Conservation (phyloP, 2,329 filamentous ascomycete species). For the Fusarium sp. region DNA sequence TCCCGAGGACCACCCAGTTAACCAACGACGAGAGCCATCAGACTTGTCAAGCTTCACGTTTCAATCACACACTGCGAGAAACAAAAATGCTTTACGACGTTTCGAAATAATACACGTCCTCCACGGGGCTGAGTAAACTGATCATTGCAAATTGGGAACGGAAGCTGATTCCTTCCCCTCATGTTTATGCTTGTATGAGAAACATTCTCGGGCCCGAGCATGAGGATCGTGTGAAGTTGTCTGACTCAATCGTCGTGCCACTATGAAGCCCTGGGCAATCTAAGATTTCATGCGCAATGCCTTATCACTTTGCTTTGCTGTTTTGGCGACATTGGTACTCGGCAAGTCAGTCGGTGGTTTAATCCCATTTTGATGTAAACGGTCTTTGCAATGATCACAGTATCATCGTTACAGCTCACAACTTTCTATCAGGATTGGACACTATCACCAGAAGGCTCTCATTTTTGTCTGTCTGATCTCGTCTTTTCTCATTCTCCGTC, state of each 20-base stretch:
- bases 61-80: conserved; percentile 11
- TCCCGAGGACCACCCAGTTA: neutral
- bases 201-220: conserved; percentile 21
- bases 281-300: neutral
- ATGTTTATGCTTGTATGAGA: conserved; percentile 25
- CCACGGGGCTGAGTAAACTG: conserved; percentile 4
- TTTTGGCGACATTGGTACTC: neutral
- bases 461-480: conserved; percentile 25
- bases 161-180: neutral
- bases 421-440: neutral
- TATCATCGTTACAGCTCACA: neutral
- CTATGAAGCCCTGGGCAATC: neutral
- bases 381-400: neutral
- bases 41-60: conserved; percentile 2
- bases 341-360: neutral
- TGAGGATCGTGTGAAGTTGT: neutral
- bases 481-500: conserved; percentile 27
- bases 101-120: neutral
- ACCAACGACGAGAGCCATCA: neutral
- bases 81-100: conserved; percentile 1
- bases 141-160: conserved; percentile 19
- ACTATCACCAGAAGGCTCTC: conserved; percentile 4
- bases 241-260: neutral
- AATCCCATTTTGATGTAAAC: neutral
- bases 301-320: neutral